A percentile compares a stretch with the other conserved stretches of the same genome.
Conservation (phyloP, 2,329 filamentous ascomycete species). For the Fusarium palustre region DNA sequence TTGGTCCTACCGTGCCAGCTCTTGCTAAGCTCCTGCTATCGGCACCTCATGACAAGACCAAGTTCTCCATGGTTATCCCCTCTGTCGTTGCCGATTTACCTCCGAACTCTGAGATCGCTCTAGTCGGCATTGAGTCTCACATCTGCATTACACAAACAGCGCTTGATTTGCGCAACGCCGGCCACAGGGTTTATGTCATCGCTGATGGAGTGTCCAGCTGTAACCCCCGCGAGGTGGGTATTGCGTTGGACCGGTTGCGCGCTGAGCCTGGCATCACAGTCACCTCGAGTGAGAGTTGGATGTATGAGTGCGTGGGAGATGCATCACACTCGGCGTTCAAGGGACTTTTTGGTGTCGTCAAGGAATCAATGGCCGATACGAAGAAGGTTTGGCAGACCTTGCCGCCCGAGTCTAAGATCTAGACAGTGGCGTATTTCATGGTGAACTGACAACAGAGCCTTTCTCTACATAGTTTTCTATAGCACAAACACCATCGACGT, state of each 20-base stretch:
- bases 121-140: slow-evolving; percentile 93
- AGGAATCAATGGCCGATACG: slow-evolving; percentile 78
- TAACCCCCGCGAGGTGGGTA: slow-evolving; percentile 81
- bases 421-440: slow-evolving; percentile 10
- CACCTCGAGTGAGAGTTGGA: slow-evolving; percentile 87
- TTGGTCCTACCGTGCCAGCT: slow-evolving; percentile 83
- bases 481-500: slow-evolving; percentile 3
- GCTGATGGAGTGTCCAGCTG: slow-evolving; percentile 92
- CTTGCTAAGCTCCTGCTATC: slow-evolving; percentile 69
- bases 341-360: slow-evolving; percentile 79
- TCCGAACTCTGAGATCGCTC: slow-evolving; percentile 69
- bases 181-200: slow-evolving; percentile 86
- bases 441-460: slow-evolving; percentile 6
- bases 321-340: slow-evolving; percentile 79
- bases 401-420: slow-evolving; percentile 68
- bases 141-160: slow-evolving; percentile 96
- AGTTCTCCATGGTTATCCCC: slow-evolving; percentile 88
- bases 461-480: slow-evolving; percentile 3
- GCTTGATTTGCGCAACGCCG: slow-evolving; percentile 79
- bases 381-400: slow-evolving; percentile 75
- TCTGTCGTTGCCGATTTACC: slow-evolving; percentile 62
- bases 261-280: slow-evolving; percentile 77
- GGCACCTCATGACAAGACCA: slow-evolving; percentile 81
- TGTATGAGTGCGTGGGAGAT: slow-evolving; percentile 92
- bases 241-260: slow-evolving; percentile 82